Evolutionary conservation across 306 rosid species (phyloP), one percentile per base, ranked within the genome.

Genomic region (Gillenia trifoliata): DNA sequence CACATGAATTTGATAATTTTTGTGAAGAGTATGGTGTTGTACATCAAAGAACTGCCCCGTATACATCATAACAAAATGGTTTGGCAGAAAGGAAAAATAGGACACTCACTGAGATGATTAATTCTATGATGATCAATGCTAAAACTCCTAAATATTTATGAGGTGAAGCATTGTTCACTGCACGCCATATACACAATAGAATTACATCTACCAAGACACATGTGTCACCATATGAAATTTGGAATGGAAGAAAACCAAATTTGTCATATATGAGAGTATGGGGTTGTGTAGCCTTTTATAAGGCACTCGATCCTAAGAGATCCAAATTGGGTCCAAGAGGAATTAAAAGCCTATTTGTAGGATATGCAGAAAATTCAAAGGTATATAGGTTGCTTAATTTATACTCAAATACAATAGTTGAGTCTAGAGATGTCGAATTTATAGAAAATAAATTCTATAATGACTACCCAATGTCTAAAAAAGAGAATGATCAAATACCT

Each of bases 131-230:
- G n/a, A n/a, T n/a, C n/a, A n/a, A 61, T 47, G 43, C 31, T 29
- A 47, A 47, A 6, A 11, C 5, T 2, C 4, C 13, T 15, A 19
- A 20, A 11, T 16, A 66, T 54, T 66, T 23, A 1, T 55, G 31
- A 30, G 57, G n/a, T 11, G 69, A 61, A 73, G 10, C 45, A 23
- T 40, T 66, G 36, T 13, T 66, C 17, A 38, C 7, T 8, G 8
- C 47, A 22, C 67, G 74, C 1, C 49, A 75, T 34, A 56, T 66
- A 8, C 56, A 66, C 28, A 75, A 65, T 66, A n/a, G 59, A 45
- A 29, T 73, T 26, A 31, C 59, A 19, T 59, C 40, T 23, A 17
- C 11, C 4, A 11, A 12, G 17, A 12, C 49, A 43, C 49, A 43
- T 12, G 5, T 43, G 49, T 43, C 49, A 43, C 49, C 54, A 17